These are phyloP conservation scores for Fomitopsis palustris DNA, from an alignment of 1,284 basidiomycete genomes.

Conservation along the genomic window DNA sequence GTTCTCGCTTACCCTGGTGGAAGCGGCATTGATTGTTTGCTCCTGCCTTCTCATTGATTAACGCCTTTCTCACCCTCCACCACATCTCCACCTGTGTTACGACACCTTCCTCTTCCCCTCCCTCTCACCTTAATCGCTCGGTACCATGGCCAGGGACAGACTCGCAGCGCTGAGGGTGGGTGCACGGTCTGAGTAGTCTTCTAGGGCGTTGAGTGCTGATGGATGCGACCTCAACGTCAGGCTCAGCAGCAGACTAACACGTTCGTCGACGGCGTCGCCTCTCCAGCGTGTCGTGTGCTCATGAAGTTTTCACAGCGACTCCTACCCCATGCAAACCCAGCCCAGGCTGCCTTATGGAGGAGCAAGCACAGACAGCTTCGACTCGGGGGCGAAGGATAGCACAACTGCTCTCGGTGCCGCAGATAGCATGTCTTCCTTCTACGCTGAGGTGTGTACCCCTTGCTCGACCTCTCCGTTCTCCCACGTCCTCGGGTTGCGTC, in stretches of 20 bases:
- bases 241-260: slow-evolving; percentile 62
- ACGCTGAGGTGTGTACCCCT: slow-evolving; percentile 56
- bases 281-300: slow-evolving; percentile 1
- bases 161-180: slow-evolving; percentile 78
- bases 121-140: slow-evolving; percentile 15
- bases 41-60: not conserved
- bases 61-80: slow-evolving; percentile 4
- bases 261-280: slow-evolving; percentile 34
- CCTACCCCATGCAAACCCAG: slow-evolving; percentile 59
- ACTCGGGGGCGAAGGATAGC: slow-evolving; percentile 65
- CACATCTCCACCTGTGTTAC: slow-evolving; percentile 3
- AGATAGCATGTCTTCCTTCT: slow-evolving; percentile 69
- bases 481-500: not conserved
- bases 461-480: not conserved
- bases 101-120: slow-evolving; percentile 13
- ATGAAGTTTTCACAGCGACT: slow-evolving; percentile 39
- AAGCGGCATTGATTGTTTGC: slow-evolving; percentile 32
- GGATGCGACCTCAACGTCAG: slow-evolving; percentile 30
- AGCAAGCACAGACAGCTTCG: slow-evolving; percentile 50
- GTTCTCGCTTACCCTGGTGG: slow-evolving; percentile 13
- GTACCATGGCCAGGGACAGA: slow-evolving; percentile 75
- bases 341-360: slow-evolving; percentile 64
- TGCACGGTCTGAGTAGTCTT: not conserved
- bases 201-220: not conserved
- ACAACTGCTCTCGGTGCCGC: slow-evolving; percentile 43